phyloP scores from a whole-genome alignment of 2,329 filamentous ascomycete genomes.

The Aspergillus fructus region DNA sequence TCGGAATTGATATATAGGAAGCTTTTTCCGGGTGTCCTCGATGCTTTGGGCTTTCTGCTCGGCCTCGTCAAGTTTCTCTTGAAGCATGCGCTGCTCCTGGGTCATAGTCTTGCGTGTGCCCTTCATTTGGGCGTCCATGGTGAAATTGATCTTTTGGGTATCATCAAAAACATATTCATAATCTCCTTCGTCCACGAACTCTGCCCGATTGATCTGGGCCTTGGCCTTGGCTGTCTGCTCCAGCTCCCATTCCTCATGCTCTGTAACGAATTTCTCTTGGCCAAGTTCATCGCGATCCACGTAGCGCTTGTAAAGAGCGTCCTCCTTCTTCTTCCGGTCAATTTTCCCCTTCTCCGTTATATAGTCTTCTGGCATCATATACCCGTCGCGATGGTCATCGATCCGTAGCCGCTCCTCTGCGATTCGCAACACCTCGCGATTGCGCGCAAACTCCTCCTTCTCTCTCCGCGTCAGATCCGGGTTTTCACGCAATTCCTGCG shows the following conservation, averaged over 20 bases:
- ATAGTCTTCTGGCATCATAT: slow-evolving; percentile 90
- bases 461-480: slow-evolving; percentile 73
- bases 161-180: slow-evolving; percentile 95
- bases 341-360: slow-evolving; percentile 92
- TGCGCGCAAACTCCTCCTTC: slow-evolving; percentile 83
- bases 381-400: slow-evolving; percentile 89
- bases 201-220: slow-evolving; percentile 73
- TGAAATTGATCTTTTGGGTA: slow-evolving; percentile 81
- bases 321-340: slow-evolving; percentile 81
- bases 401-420: slow-evolving; percentile 84
- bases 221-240: slow-evolving; percentile 88
- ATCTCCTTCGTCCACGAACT: slow-evolving; percentile 74
- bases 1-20: slow-evolving; percentile 87
- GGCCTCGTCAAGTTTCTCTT: slow-evolving; percentile 80
- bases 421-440: slow-evolving; percentile 75
- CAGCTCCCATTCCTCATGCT: slow-evolving; percentile 93
- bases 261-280: slow-evolving; percentile 84
- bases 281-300: slow-evolving; percentile 84
- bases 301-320: slow-evolving; percentile 85
- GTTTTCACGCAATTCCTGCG: slow-evolving; percentile 74
- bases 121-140: slow-evolving; percentile 69
- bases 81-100: slow-evolving; percentile 74
- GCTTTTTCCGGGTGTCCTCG: slow-evolving; percentile 82
- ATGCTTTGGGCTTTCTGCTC: slow-evolving; percentile 87
- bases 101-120: slow-evolving; percentile 71